These are phyloP conservation scores for Handroanthus guayacan DNA, from an alignment of 257 asterid species.

Conservation along the genomic window DNA sequence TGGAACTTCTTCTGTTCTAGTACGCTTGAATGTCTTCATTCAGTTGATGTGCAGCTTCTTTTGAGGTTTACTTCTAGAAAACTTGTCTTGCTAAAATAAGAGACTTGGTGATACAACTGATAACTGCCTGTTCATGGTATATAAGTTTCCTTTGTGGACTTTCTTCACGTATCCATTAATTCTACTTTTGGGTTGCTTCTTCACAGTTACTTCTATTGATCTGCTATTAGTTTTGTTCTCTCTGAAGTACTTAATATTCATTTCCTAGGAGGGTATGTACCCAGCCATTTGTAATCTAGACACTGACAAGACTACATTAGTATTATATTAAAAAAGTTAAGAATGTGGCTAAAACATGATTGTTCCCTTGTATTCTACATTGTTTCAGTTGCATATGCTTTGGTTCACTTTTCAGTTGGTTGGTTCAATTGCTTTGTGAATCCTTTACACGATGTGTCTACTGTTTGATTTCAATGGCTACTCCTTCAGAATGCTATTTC, in stretches of 20 bases:
- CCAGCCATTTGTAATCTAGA: background rate
- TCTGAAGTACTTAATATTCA: background rate
- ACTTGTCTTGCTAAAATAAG: background rate
- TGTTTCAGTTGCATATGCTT: background rate
- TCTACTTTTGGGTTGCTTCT: background rate
- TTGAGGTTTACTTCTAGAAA: background rate
- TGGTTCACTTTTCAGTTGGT: background rate
- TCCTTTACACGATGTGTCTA: background rate
- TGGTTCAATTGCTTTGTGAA: background rate
- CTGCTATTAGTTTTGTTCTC: background rate
- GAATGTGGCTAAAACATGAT: background rate
- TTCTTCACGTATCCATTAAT: background rate
- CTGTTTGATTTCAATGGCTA: background rate
- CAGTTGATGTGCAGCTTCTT: background rate
- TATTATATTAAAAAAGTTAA: background rate
- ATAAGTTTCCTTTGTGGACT: background rate
- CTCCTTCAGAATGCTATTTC: conserved; percentile 7
- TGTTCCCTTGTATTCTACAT: background rate
- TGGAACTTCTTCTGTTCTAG: background rate
- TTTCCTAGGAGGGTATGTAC: background rate
- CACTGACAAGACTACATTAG: background rate
- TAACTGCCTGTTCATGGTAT: background rate
- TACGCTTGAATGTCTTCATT: background rate
- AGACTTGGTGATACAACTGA: background rate
- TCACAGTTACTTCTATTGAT: background rate